Conservation (phyloP, 345 rosid species). For the Aegle marmelos region DNA sequence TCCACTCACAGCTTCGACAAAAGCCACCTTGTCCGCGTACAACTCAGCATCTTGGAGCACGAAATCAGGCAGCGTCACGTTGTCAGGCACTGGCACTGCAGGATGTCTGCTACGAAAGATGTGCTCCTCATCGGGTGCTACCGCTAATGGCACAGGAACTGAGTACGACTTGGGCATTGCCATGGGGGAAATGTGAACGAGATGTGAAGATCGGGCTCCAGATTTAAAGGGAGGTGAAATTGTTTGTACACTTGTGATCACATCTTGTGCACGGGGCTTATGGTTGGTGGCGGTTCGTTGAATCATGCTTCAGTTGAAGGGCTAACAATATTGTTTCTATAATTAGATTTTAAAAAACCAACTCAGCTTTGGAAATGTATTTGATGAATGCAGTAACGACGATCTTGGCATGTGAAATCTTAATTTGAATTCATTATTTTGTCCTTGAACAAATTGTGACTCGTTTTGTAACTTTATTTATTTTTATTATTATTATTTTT, state of each 20-base stretch:
- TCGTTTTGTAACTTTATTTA: too few relatives aligned
- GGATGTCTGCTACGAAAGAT: conserved; percentile 66
- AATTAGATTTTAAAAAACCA: not conserved
- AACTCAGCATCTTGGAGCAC: conserved; percentile 75
- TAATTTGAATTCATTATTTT: not conserved
- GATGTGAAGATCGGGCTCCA: not conserved
- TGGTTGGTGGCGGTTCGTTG: conserved; percentile 34
- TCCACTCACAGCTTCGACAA: conserved; percentile 76
- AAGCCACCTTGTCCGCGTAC: conserved; percentile 70
- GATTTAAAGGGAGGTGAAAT: conserved; percentile 16
- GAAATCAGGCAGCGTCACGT: conserved; percentile 71
- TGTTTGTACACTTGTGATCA: conserved; percentile 2
- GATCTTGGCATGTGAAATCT: not conserved
- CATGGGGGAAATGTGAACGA: conserved; percentile 15
- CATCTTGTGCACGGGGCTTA: conserved; percentile 22
- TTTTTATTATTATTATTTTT: too few relatives aligned
- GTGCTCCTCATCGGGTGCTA: conserved; percentile 31
- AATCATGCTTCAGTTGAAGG: not conserved
- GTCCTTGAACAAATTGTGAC: too few relatives aligned
- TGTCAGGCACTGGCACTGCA: conserved; percentile 57
- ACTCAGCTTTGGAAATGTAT: not conserved
- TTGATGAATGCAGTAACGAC: not conserved
- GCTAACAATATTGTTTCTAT: not conserved
- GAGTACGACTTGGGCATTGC: not conserved
- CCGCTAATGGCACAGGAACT: not conserved